phyloP scores from a whole-genome alignment of 148 eudicot species.

The Rhododendron molle region DNA sequence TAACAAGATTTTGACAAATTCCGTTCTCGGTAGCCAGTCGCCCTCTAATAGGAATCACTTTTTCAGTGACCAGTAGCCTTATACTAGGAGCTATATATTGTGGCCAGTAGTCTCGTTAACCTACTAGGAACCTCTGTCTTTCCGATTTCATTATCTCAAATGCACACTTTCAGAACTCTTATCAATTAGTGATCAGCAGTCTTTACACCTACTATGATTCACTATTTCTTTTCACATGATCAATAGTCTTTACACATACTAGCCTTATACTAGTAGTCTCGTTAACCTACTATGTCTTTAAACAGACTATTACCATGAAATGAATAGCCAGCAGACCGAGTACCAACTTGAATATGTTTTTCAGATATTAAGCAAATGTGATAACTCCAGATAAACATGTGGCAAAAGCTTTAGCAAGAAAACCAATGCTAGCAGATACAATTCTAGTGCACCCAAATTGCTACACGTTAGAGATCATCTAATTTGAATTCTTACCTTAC shows the following conservation, averaged over 20 bases:
- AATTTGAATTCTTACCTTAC: constrained; percentile 47
- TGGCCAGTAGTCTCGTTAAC: too few species aligned
- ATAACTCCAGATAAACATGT: background rate
- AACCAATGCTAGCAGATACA: background rate
- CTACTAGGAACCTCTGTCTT: too few species aligned
- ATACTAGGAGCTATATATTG: too few species aligned
- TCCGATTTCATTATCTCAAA: too few species aligned
- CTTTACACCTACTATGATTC: too few species aligned
- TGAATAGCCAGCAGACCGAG: too few species aligned
- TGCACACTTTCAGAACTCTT: too few species aligned
- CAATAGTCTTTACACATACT: background rate
- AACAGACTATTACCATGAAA: background rate
- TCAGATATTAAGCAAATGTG: background rate
- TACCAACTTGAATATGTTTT: background rate
- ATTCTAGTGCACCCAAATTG: background rate
- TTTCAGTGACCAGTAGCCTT: too few species aligned
- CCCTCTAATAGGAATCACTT: too few species aligned
- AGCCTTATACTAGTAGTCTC: background rate
- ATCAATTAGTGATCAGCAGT: too few species aligned
- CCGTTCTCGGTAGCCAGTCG: too few species aligned
- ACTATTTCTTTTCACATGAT: background rate
- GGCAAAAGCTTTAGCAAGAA: background rate
- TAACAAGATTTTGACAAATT: too few species aligned
- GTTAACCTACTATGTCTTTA: background rate
- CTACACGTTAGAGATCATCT: background rate